A percentile compares a stretch with the other conserved stretches of the same genome.
Evolutionary conservation across 2,329 filamentous ascomycete genomes (phyloP).

Genomic region (Xylariaceae sp.): DNA sequence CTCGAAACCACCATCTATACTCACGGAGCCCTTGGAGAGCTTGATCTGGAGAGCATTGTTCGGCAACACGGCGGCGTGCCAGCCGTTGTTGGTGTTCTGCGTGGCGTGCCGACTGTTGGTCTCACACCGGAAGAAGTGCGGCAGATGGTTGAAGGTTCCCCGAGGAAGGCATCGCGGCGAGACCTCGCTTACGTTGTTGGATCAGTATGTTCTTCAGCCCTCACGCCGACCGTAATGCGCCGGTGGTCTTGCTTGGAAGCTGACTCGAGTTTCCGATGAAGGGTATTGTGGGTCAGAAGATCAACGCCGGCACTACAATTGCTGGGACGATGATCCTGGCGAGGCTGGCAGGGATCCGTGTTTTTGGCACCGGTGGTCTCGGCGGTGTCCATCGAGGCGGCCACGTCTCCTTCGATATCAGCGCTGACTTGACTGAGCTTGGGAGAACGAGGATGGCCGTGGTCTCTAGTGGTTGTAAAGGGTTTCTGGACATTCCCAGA

Average conservation of each 20-base stretch:
- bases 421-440: conserved; percentile 90
- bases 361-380: conserved; percentile 92
- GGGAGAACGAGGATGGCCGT: conserved; percentile 85
- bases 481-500: conserved; percentile 85
- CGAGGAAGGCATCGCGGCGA: conserved; percentile 78
- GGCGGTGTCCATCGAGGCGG: conserved; percentile 91
- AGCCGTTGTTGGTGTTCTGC: conserved; percentile 83
- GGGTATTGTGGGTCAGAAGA: conserved; percentile 59
- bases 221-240: neutral
- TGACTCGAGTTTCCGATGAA: conserved; percentile 28
- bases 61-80: conserved; percentile 77
- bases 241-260: conserved; percentile 1
- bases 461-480: conserved; percentile 87
- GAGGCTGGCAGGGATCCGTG: conserved; percentile 75
- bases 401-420: conserved; percentile 84
- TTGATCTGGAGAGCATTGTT: conserved; percentile 73
- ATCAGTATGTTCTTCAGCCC: conserved; percentile 47
- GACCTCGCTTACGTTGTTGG: conserved; percentile 81
- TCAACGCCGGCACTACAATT: conserved; percentile 89
- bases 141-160: conserved; percentile 63
- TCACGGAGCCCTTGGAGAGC: conserved; percentile 75
- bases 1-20: conserved; percentile 97
- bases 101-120: conserved; percentile 78
- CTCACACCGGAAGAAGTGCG: conserved; percentile 66
- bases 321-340: conserved; percentile 90